Conservation (phyloP, 345 rosid species). For the Salix koriyanagi region DNA sequence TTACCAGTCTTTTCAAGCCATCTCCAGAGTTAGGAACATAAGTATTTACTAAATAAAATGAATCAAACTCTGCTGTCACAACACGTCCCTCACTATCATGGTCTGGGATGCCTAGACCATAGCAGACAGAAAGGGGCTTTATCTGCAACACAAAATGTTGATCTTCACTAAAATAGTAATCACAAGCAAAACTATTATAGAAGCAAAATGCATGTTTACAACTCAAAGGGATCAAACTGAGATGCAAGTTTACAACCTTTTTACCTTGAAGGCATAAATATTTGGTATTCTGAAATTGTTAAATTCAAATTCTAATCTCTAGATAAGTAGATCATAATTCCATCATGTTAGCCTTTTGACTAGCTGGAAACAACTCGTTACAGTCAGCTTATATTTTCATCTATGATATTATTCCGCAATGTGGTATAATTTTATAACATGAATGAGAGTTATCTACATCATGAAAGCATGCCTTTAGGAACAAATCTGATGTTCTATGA, state of each 20-base stretch:
- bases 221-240: background rate
- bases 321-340: background rate
- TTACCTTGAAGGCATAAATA: background rate
- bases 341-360: background rate
- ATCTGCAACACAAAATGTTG: conserved; percentile 43
- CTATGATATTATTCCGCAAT: background rate
- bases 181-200: background rate
- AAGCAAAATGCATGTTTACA: background rate
- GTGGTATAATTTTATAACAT: background rate
- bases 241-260: too few species aligned
- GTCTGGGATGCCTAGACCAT: conserved; percentile 70
- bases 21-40: conserved; percentile 97
- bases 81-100: conserved; percentile 87
- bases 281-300: background rate
- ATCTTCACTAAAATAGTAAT: background rate
- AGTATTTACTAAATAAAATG: conserved; percentile 61
- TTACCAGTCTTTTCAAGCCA: conserved; percentile 92
- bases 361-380: background rate
- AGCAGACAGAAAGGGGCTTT: conserved; percentile 82
- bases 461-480: background rate
- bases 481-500: background rate
- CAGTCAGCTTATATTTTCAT: background rate
- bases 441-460: background rate
- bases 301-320: background rate
- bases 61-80: conserved; percentile 81